A percentile compares a stretch with the other conserved stretches of the same genome.
Conservation (phyloP, 176 grass and related monocot species). For the Echinochloa phyllopogon region DNA sequence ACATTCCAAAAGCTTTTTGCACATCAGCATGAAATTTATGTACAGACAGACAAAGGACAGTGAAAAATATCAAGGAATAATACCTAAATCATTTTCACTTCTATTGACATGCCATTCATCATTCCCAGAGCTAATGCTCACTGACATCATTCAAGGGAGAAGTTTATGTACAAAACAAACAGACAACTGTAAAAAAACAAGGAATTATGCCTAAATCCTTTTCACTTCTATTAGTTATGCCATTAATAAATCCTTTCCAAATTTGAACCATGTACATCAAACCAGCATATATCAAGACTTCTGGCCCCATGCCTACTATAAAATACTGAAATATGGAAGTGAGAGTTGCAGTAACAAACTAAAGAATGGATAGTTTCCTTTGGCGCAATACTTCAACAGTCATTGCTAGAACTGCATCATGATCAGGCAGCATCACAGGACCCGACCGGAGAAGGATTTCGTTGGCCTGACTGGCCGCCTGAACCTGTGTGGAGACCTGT, state of each 20-base stretch:
- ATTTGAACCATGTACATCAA: conserved; percentile 32
- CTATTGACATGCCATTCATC: conserved; percentile 12
- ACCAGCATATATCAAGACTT: conserved; percentile 22
- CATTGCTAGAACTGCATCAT: conserved; percentile 1
- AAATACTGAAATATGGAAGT: conserved; percentile 20
- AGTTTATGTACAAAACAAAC: conserved; percentile 5
- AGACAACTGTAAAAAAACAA: background rate
- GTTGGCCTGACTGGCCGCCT: conserved; percentile 10
- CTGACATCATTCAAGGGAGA: background rate
- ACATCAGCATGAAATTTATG: background rate
- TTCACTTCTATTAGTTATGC: background rate
- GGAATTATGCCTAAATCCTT: background rate
- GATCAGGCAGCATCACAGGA: conserved; percentile 29
- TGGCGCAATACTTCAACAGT: conserved; percentile 7
- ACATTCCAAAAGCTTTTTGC: conserved; percentile 10
- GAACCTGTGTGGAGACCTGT: conserved; percentile 27
- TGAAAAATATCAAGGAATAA: background rate
- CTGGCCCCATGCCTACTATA: background rate
- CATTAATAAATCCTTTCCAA: conserved; percentile 8
- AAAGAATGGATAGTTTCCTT: conserved; percentile 37
- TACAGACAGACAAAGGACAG: background rate
- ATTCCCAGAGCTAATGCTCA: background rate
- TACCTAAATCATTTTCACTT: background rate
- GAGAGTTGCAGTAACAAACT: conserved; percentile 22
- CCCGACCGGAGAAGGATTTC: conserved; percentile 45